These are phyloP conservation scores for Podospora pseudopauciseta DNA, from an alignment of 495 filamentous ascomycete species.

Conservation along the genomic window DNA sequence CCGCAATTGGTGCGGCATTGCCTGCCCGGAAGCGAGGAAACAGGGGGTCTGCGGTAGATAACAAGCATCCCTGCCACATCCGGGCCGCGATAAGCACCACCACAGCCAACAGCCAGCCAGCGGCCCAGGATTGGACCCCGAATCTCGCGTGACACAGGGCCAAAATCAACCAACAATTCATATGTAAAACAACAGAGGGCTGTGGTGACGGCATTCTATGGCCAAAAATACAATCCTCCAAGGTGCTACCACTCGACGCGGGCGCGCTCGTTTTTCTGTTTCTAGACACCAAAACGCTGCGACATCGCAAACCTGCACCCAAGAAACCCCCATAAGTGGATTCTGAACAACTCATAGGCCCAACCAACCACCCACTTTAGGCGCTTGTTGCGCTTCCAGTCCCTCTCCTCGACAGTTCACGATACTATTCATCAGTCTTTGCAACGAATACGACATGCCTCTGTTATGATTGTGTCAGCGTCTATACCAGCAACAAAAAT, in stretches of 20 bases:
- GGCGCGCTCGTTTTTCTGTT: background rate
- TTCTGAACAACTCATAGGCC: background rate
- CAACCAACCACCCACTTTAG: conserved; percentile 5
- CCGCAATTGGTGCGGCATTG: background rate
- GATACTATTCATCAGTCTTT: background rate
- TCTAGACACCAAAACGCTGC: background rate
- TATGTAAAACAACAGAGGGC: background rate
- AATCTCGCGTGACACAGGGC: conserved; percentile 12
- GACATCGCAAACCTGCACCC: background rate
- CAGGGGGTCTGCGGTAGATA: conserved; percentile 12
- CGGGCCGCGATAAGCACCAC: conserved; percentile 9
- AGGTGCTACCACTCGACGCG: background rate
- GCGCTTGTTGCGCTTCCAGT: background rate
- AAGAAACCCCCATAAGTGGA: background rate
- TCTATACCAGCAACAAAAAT: background rate
- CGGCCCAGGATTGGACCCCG: background rate
- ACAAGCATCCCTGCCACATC: conserved; percentile 1
- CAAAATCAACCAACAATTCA: conserved; percentile 2
- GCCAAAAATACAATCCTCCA: background rate
- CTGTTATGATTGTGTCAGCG: background rate
- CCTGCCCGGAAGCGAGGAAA: background rate
- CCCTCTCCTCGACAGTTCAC: background rate
- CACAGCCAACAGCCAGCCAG: background rate
- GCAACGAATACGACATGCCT: conserved; percentile 16
- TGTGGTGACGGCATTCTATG: background rate